These are phyloP conservation scores for Acacia concinna DNA, from an alignment of 331 rosid species.

Conservation along the genomic window DNA sequence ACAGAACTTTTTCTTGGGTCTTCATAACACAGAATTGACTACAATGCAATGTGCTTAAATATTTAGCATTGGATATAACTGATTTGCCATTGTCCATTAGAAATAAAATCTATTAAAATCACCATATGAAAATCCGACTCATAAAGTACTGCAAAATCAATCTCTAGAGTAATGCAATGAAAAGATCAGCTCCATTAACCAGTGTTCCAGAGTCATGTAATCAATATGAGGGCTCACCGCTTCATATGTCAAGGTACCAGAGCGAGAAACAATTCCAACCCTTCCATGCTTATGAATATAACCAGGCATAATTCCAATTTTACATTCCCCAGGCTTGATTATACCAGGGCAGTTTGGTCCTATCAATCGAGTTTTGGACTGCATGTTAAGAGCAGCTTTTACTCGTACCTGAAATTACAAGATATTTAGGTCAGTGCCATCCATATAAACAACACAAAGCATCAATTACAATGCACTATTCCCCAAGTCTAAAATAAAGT, in stretches of 20 bases:
- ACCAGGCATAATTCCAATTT: constrained; percentile 99
- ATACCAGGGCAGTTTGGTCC: constrained; percentile 99
- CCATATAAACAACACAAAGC: constrained; percentile 12
- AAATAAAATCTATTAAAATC: neutral
- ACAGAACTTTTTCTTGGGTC: neutral
- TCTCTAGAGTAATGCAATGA: constrained; percentile 16
- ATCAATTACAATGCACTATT: constrained; percentile 8
- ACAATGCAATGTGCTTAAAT: neutral
- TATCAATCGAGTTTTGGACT: constrained; percentile 89
- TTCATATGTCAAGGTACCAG: constrained; percentile 99
- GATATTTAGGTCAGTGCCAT: constrained; percentile 26
- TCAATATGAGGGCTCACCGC: constrained; percentile 67
- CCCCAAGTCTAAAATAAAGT: constrained; percentile 10
- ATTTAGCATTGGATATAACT: neutral
- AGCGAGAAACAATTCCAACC: constrained; percentile 96
- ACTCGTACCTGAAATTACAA: constrained; percentile 68
- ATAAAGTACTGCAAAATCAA: constrained; percentile 13
- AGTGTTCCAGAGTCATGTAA: neutral
- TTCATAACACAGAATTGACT: neutral
- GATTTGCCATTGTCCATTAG: constrained; percentile 9
- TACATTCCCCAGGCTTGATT: constrained; percentile 99
- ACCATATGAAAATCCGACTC: constrained; percentile 3
- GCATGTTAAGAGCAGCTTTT: constrained; percentile 89
- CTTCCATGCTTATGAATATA: constrained; percentile 99
- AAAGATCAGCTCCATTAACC: neutral